Percentiles rank a stretch among this genome's conserved stretches.
phyloP scores from a whole-genome alignment of 495 filamentous ascomycete genomes.

The Aspergillus nanangensis region DNA sequence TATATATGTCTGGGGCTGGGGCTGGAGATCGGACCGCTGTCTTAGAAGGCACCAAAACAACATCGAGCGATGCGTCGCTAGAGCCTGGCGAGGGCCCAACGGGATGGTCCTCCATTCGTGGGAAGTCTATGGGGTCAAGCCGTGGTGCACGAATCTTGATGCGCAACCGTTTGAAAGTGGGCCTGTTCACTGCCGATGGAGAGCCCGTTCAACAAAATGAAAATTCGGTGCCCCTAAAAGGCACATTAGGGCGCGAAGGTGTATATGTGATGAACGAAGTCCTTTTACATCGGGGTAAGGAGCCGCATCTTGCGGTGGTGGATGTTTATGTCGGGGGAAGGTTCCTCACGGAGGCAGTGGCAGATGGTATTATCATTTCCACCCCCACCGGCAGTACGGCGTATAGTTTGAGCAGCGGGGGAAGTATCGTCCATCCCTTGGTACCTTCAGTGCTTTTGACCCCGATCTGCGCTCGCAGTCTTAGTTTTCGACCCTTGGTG shows the following conservation, averaged over 20 bases:
- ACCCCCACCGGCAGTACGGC: constrained; percentile 94
- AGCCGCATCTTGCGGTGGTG: constrained; percentile 85
- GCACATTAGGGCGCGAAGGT: constrained; percentile 22
- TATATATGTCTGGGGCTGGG: constrained; percentile 84
- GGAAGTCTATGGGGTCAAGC: constrained; percentile 73
- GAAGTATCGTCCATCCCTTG: constrained; percentile 91
- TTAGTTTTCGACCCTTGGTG: constrained; percentile 89
- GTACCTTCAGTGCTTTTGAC: constrained; percentile 85
- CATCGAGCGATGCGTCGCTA: constrained; percentile 10
- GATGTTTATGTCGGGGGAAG: constrained; percentile 81
- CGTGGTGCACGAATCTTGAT: constrained; percentile 76
- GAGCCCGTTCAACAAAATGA: constrained; percentile 34
- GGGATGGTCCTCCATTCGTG: constrained; percentile 68
- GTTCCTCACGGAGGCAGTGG: constrained; percentile 86
- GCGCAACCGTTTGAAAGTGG: constrained; percentile 79
- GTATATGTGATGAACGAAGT: constrained; percentile 95
- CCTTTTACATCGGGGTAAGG: constrained; percentile 82
- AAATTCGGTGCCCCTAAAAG: constrained; percentile 7
- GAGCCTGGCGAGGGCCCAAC: constrained; percentile 33
- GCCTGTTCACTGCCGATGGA: constrained; percentile 64
- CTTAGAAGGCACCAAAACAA: constrained; percentile 22
- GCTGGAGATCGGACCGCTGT: constrained; percentile 43
- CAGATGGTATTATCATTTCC: constrained; percentile 89
- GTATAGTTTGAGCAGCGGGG: constrained; percentile 86
- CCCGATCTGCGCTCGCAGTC: constrained; percentile 86